A percentile compares a stretch with the other conserved stretches of the same genome.
phyloP scores from a whole-genome alignment of 805 yeast species.

The Candida michaelii region DNA sequence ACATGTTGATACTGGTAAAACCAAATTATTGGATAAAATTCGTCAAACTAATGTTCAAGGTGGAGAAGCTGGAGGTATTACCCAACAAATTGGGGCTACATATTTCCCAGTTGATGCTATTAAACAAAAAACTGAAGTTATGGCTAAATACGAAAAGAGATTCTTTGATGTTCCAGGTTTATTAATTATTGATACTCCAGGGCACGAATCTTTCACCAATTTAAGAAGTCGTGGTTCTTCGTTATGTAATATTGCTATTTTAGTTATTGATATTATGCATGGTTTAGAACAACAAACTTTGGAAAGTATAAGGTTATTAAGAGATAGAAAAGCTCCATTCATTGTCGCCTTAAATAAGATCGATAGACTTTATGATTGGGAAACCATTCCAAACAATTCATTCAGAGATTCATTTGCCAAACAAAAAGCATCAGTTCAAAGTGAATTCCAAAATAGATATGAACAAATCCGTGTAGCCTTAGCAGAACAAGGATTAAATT shows the following conservation, averaged over 20 bases:
- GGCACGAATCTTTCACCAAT: slow-evolving; percentile 98
- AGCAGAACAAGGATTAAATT: slow-evolving; percentile 97
- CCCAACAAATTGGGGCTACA: slow-evolving; percentile 99
- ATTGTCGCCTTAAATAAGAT: slow-evolving; percentile 96
- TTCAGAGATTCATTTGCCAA: slow-evolving; percentile 89
- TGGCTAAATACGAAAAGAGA: slow-evolving; percentile 82
- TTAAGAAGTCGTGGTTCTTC: slow-evolving; percentile 99
- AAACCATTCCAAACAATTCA: slow-evolving; percentile 83
- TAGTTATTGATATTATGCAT: slow-evolving; percentile 98
- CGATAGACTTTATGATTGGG: slow-evolving; percentile 97
- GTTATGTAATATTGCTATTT: slow-evolving; percentile 96
- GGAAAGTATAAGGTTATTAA: slow-evolving; percentile 86
- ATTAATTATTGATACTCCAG: slow-evolving; percentile 96
- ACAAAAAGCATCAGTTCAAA: slow-evolving; percentile 82
- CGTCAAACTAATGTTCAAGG: slow-evolving; percentile 99
- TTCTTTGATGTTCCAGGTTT: slow-evolving; percentile 95
- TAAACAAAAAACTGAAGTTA: slow-evolving; percentile 84
- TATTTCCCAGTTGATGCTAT: slow-evolving; percentile 97
- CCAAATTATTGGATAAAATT: slow-evolving; percentile 92
- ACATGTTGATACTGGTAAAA: slow-evolving; percentile 99
- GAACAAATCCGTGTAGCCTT: slow-evolving; percentile 84
- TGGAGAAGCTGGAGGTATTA: slow-evolving; percentile 99
- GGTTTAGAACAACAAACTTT: slow-evolving; percentile 98
- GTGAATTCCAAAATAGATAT: slow-evolving; percentile 87
- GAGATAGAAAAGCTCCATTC: slow-evolving; percentile 98